phyloP scores from a whole-genome alignment of 495 filamentous ascomycete genomes.

The Daldinia loculata region DNA sequence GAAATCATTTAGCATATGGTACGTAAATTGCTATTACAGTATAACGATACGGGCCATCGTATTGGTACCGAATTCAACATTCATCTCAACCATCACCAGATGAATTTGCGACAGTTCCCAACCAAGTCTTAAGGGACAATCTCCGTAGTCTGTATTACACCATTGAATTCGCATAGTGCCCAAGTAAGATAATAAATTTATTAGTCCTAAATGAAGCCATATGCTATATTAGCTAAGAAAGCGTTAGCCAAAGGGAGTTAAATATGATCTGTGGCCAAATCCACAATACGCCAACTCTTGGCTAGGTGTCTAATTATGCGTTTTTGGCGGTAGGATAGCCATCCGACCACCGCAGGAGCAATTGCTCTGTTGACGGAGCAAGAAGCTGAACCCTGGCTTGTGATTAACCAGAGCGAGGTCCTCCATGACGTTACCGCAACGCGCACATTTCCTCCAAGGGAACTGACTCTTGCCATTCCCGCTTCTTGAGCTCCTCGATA shows the following conservation, averaged over 20 bases:
- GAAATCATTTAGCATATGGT: no score
- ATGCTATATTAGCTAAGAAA: not conserved
- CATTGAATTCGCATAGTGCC: not conserved
- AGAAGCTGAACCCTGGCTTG: slow-evolving; percentile 57
- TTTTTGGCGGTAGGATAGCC: slow-evolving; percentile 49
- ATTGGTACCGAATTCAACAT: no score
- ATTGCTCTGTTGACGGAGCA: slow-evolving; percentile 60
- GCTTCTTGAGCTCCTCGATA: slow-evolving; percentile 22
- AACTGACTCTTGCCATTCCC: slow-evolving; percentile 26
- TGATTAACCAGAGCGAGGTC: slow-evolving; percentile 55
- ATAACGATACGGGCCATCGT: no score
- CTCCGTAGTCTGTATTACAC: no score
- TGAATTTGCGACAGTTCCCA: no score
- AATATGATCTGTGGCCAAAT: not conserved
- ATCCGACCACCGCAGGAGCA: slow-evolving; percentile 64
- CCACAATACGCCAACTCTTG: not conserved
- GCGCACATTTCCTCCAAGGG: slow-evolving; percentile 64
- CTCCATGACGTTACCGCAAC: slow-evolving; percentile 71
- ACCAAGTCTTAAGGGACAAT: no score
- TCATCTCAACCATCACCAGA: no score
- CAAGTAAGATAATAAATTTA: not conserved
- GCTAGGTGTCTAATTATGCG: not conserved
- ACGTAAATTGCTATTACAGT: no score
- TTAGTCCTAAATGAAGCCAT: not conserved
- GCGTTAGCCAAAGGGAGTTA: not conserved